Base-by-base conservation (phyloP, 495 filamentous ascomycete species). In the Chaetomidium leptoderma region DNA sequence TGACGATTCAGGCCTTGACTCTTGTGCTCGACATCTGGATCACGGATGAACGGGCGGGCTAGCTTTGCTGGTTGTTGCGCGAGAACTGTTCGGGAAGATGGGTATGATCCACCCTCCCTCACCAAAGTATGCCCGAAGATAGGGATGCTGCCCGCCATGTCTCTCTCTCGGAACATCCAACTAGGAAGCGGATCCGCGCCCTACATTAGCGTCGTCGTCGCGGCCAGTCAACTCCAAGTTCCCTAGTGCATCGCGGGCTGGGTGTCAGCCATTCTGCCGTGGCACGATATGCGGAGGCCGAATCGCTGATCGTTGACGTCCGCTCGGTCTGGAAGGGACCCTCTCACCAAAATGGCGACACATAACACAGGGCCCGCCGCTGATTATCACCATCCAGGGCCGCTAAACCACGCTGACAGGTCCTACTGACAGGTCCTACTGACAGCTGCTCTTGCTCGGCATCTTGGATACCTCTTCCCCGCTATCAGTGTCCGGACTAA, bases 141-240 rank as follows among this genome's bases (percentile, higher is more conserved):
- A 37, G 35, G 35, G 35, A 37, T 37, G 35, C 35, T 13, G 9
- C n/a, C 14, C 10, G 9, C 4, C 35, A 37, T 11, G 10, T 6
- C n/a, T 10, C 10, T 21, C 6, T 5, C 10, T 6, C 3, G 29
- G 11, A 4, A 19, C 29, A 9, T 24, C 17, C 8, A n/a, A 8
- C 45, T 23, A 2, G 16, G 23, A 36, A 36, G 32, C 56, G 42
- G 42, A 59, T 14, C n/a, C 48, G 49, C 16, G 48, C 30, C 40
- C 14, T 53, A 49, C 57, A 49, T 60, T 60, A 55, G 58, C 58
- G 58, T 33, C 36, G 2, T n/a, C 26, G 7, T 19, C 8, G n/a
- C 13, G 44, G 16, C 58, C 58, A 55, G 26, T 50, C 49, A 59
- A 27, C 39, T 53, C 49, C n/a, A 19, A 45, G 43, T 37, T 19